phyloP scores from a whole-genome alignment of 192 early-diverging fungal genomes.

The Podila minutissima region DNA sequence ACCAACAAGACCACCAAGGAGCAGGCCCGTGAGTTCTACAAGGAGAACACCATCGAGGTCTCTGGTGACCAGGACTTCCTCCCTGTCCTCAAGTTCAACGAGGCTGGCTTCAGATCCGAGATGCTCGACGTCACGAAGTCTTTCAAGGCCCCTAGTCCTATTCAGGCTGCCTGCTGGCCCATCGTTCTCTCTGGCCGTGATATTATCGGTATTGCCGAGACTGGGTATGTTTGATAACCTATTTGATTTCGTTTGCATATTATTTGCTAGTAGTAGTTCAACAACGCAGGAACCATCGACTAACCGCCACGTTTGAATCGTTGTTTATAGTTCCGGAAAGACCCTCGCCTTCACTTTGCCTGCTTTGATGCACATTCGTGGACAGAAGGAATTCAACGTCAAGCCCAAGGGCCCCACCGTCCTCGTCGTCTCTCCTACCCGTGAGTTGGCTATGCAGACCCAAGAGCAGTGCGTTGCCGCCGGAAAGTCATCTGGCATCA shows the following conservation, averaged over 20 bases:
- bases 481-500: conserved; percentile 67
- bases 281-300: neutral
- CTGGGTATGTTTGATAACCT: conserved; percentile 65
- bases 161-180: conserved; percentile 96
- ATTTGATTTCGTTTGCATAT: neutral
- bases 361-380: conserved; percentile 81
- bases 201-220: conserved; percentile 96
- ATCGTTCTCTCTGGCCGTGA: conserved; percentile 83
- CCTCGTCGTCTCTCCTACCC: conserved; percentile 92
- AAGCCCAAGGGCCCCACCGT: conserved; percentile 75
- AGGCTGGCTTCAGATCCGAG: conserved; percentile 74
- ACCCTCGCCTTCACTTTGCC: conserved; percentile 96
- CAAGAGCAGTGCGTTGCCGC: conserved; percentile 85
- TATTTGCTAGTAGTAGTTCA: conserved; percentile 7
- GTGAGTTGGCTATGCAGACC: conserved; percentile 96
- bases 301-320: neutral
- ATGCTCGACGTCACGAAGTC: conserved; percentile 69
- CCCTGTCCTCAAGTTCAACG: conserved; percentile 77
- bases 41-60: conserved; percentile 59
- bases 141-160: conserved; percentile 90
- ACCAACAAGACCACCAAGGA: conserved; percentile 52
- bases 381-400: conserved; percentile 72
- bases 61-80: conserved; percentile 66
- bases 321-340: conserved; percentile 75
- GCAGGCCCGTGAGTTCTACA: conserved; percentile 54